Evolutionary conservation across 1,139 yeast genomes (phyloP).

Genomic region (Kodamaea arcana): DNA sequence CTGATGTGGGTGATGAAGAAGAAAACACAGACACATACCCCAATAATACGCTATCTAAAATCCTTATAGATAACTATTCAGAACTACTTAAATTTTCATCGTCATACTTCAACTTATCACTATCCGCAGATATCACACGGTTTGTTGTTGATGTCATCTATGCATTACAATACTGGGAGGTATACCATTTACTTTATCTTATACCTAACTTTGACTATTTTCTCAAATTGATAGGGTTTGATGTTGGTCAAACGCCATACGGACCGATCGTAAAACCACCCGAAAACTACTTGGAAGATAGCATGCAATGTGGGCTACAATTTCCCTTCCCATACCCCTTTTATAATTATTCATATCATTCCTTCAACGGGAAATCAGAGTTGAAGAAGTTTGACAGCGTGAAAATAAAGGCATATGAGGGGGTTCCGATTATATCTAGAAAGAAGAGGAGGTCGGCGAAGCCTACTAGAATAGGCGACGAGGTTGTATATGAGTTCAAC

Average conservation of each 20-base stretch:
- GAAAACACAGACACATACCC: constrained; percentile 24
- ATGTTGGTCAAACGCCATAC: constrained; percentile 33
- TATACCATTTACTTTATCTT: constrained; percentile 36
- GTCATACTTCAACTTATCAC: constrained; percentile 34
- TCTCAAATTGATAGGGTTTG: constrained; percentile 33
- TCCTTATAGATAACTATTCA: constrained; percentile 38
- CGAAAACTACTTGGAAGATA: constrained; percentile 30
- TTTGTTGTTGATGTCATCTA: constrained; percentile 39
- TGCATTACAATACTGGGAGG: constrained; percentile 43
- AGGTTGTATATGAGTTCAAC: no score
- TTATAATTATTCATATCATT: constrained; percentile 44
- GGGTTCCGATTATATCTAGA: constrained; percentile 25
- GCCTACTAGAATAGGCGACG: no score
- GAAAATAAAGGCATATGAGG: constrained; percentile 34
- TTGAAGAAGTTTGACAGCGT: constrained; percentile 26
- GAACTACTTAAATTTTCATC: constrained; percentile 27
- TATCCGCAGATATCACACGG: constrained; percentile 36
- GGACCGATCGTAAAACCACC: constrained; percentile 44
- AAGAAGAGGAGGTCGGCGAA: constrained; percentile 3
- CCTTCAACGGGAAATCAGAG: constrained; percentile 27
- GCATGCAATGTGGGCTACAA: constrained; percentile 41
- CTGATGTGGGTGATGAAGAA: constrained; percentile 4
- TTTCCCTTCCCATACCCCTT: constrained; percentile 48
- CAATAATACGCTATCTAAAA: constrained; percentile 33
- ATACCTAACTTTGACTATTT: constrained; percentile 34